A percentile compares a stretch with the other conserved stretches of the same genome.
phyloP scores from a whole-genome alignment of 768 basidiomycete genomes.

The Kwoniella bestiolae region DNA sequence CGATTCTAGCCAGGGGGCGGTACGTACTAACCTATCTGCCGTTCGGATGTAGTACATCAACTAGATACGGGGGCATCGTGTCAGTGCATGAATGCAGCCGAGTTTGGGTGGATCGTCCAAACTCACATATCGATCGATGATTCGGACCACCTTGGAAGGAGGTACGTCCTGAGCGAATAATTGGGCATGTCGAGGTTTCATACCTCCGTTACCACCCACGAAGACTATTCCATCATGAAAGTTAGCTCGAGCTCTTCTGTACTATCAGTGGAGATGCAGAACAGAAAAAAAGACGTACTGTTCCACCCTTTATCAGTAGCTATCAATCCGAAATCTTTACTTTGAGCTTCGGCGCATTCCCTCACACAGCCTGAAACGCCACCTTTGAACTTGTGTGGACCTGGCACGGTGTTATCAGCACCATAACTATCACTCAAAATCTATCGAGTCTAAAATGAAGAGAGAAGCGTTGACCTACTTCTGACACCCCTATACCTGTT shows the following conservation, averaged over 20 bases:
- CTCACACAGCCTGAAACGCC: slow-evolving; percentile 75
- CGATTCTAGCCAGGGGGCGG: slow-evolving; percentile 73
- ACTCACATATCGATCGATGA: slow-evolving; percentile 70
- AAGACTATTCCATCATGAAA: slow-evolving; percentile 60
- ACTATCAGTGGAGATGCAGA: too few species aligned
- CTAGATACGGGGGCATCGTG: slow-evolving; percentile 8
- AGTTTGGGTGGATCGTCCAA: slow-evolving; percentile 22
- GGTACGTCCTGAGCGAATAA: slow-evolving; percentile 72
- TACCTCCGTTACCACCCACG: slow-evolving; percentile 73
- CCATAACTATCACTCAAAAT: slow-evolving; percentile 19
- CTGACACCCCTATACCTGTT: slow-evolving; percentile 71
- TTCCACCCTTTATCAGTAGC: slow-evolving; percentile 83
- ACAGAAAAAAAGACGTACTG: too few species aligned
- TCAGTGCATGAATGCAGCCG: background rate
- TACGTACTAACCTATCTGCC: slow-evolving; percentile 72
- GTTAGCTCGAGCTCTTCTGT: background rate
- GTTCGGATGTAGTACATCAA: slow-evolving; percentile 68
- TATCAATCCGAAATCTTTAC: slow-evolving; percentile 75
- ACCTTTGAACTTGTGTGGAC: slow-evolving; percentile 76
- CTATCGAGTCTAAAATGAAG: too few species aligned
- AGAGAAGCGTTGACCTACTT: slow-evolving; percentile 11
- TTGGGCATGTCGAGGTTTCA: slow-evolving; percentile 64
- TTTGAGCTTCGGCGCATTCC: slow-evolving; percentile 78
- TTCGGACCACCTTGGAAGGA: slow-evolving; percentile 66
- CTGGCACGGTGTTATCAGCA: background rate